Evolutionary conservation across 2,329 filamentous ascomycete genomes (phyloP), one percentile per base, ranked within the genome.

Genomic region (Aureobasidium sp.): DNA sequence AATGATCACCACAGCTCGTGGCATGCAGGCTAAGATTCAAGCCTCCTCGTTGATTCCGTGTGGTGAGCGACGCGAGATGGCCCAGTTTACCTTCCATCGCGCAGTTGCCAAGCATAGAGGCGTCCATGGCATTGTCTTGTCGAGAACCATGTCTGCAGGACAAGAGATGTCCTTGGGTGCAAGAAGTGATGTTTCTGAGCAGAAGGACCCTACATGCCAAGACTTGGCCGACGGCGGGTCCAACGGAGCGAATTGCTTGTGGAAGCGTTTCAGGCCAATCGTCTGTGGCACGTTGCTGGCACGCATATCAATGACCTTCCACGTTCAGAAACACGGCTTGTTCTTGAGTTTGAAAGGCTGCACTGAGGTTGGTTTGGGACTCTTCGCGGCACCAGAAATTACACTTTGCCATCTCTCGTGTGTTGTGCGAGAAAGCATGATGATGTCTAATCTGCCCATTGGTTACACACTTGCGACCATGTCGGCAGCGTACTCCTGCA

Each of bases 31-130:
- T 17, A 19, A 32, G 14, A 17, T 24, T n/a, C 21, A 22, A 21
- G 38, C 19, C 16, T 27, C 17, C 17, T 21, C 25, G 8, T 12
- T 27, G 21, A 17, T 17, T 25, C 35, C 27, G 38, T 27, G 16
- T 42, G 37, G 37, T 25, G 21, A 21, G 27, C 29, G 22, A 24
- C 25, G 37, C 35, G 37, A 27, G 38, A 12, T 27, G n/a, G 14
- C 35, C 24, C 30, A 40, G 17, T 6, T 22, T n/a, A 12, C 12
- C 27, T n/a, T 39, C 27, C 25, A 10, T 16, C 25, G 32, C 35
- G 47, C 19, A 8, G 32, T 17, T n/a, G 48, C 48, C 48, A 52
- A 52, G 38, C 37, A 11, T n/a, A 8, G 38, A 52, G 48, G 48
- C 48, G 48, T 40, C 27, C 25, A 25, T 8, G 21, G 35, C 35